These are phyloP conservation scores for Atractiella rhizophila DNA, from an alignment of 768 basidiomycete genomes.

Conservation along the genomic window DNA sequence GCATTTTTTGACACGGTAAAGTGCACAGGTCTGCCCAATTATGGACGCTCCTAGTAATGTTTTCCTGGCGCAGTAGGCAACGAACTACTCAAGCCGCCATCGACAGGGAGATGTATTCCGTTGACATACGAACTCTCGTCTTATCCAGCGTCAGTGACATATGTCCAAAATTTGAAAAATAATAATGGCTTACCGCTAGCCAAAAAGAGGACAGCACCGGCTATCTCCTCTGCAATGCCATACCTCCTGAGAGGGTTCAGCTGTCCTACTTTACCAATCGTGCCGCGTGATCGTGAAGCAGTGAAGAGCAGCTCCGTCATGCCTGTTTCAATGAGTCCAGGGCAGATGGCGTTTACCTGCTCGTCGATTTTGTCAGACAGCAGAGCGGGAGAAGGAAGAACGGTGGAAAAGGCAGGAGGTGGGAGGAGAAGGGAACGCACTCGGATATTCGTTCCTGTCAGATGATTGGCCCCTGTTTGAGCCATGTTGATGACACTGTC, in stretches of 20 bases:
- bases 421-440: conserved; percentile 31
- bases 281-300: conserved; percentile 48
- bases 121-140: conserved; percentile 32
- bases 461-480: conserved; percentile 51
- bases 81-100: conserved; percentile 60
- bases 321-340: conserved; percentile 75
- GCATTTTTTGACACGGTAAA: no score
- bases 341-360: conserved; percentile 50
- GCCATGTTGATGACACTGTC: conserved; percentile 69
- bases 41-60: no score
- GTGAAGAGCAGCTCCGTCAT: conserved; percentile 66
- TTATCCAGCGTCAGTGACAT: background rate
- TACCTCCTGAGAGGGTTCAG: conserved; percentile 61
- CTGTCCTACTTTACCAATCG: conserved; percentile 48
- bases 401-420: background rate
- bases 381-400: background rate
- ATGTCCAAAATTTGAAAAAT: background rate
- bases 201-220: conserved; percentile 56
- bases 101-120: conserved; percentile 61
- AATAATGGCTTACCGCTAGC: conserved; percentile 40
- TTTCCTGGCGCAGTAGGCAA: conserved; percentile 51
- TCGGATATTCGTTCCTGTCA: conserved; percentile 56
- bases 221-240: conserved; percentile 38
- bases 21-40: no score
- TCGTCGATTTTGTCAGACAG: background rate